Evolutionary conservation across 2,329 filamentous ascomycete species (phyloP).

Genomic region (Hypoxylon sp.): DNA sequence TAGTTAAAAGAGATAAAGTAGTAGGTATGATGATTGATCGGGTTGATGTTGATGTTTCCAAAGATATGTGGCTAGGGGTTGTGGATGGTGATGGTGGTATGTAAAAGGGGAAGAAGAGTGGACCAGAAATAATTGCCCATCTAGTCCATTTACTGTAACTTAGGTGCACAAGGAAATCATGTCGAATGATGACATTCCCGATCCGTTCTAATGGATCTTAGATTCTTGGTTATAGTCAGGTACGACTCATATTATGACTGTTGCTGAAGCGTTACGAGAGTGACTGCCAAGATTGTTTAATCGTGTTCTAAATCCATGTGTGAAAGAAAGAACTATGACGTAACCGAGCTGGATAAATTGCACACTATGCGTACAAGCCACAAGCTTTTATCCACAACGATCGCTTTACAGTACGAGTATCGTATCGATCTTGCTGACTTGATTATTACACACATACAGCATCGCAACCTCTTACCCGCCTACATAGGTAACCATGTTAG

Average conservation of each 20-base stretch:
- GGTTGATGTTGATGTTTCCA: not conserved
- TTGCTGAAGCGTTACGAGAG: not conserved
- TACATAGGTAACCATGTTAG: no score
- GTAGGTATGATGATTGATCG: no score
- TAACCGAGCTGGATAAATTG: conserved; percentile 1
- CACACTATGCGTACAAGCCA: not conserved
- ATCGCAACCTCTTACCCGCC: not conserved
- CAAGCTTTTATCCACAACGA: not conserved
- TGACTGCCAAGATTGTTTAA: conserved; percentile 8
- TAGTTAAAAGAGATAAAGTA: not conserved
- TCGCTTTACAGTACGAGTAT: not conserved
- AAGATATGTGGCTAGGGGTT: conserved; percentile 1
- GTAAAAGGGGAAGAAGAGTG: not conserved
- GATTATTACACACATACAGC: not conserved
- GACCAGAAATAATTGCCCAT: not conserved
- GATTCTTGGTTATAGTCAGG: conserved; percentile 4
- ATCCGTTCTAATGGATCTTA: not conserved
- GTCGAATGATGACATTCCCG: not conserved
- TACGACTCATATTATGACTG: conserved; percentile 20
- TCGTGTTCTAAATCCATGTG: conserved; percentile 11
- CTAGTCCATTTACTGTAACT: not conserved
- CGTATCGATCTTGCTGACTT: not conserved
- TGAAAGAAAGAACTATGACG: conserved; percentile 16
- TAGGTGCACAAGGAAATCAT: not conserved
- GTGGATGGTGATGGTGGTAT: not conserved